Evolutionary conservation across 345 rosid species (phyloP).

Genomic region (Reutealis trisperma): DNA sequence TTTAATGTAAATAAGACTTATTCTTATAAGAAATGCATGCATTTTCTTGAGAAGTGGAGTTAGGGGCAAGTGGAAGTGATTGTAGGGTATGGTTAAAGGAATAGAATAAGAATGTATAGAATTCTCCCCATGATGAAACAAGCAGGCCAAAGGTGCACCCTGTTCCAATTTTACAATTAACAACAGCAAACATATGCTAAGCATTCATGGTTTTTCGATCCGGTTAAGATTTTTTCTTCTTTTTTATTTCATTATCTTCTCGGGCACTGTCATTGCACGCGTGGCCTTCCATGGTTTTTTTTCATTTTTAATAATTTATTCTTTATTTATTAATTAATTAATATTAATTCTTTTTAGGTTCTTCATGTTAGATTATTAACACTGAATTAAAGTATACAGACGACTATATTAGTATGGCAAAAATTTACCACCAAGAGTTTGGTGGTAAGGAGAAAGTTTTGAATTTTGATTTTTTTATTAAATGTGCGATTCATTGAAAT

Average conservation of each 20-base stretch:
- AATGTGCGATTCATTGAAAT: too few relatives aligned
- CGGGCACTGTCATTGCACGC: slow-evolving; percentile 25
- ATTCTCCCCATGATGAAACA: slow-evolving; percentile 33
- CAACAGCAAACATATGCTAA: slow-evolving; percentile 7
- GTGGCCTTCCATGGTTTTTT: background rate
- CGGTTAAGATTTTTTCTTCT: background rate
- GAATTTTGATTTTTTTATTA: too few relatives aligned
- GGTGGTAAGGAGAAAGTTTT: too few relatives aligned
- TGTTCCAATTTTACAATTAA: background rate
- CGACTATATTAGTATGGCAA: background rate
- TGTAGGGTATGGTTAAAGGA: slow-evolving; percentile 31
- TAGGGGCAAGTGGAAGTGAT: slow-evolving; percentile 15
- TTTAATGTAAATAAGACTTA: too few relatives aligned
- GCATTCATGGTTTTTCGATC: slow-evolving; percentile 13
- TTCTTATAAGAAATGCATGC: too few relatives aligned
- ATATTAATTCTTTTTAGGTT: background rate
- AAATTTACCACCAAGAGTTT: background rate
- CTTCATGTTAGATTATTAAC: background rate
- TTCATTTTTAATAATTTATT: background rate
- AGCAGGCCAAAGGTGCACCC: background rate
- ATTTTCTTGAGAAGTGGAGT: too few relatives aligned
- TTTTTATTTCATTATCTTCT: background rate
- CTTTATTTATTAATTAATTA: background rate
- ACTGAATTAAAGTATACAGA: background rate
- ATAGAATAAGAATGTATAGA: slow-evolving; percentile 20